Base-by-base conservation (phyloP, 805 yeast genomes). In the Priceomyces castillae region DNA sequence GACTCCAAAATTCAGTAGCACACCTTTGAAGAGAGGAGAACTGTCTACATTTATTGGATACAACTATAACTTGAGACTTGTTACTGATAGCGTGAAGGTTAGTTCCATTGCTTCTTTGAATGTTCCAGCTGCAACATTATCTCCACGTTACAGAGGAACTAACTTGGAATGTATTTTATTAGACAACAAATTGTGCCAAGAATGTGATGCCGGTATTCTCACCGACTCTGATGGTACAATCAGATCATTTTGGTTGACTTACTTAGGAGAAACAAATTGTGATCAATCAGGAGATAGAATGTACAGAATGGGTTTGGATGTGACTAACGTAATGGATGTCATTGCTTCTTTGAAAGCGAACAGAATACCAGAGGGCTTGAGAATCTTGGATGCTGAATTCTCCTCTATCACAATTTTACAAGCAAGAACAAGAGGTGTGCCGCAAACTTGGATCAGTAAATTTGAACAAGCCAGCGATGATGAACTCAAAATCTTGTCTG, bases 361-460 rank as follows among this genome's bases (percentile, higher is more conserved):
- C 36, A 56, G 63, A 16, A 61, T 64, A 1, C 90, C 92, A 4
- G 51, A 54, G 28, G 68, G 74, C 22, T 58, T 82, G 34, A 74
- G 85, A 47, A 81, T 88, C 39, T 73, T 90, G 39, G 96, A 90
- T 57, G 84, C 87, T 30, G 97, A 88, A 54, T 81, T 88, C 52
- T 76, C 77, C 12, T 73, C 90, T 0, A 69, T 85, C 26, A 76
- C 87, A 2, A 70, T 89, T 18, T 75, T 81, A 19, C 84, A 80
- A 56, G 95, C 95, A 2, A 80, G 96, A 62, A 78, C 86, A 36
- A 76, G 87, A 56, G 95, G 95, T n/a, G 95, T 90, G 17, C 79
- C 94, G 0, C 92, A 86, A 52, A 80, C 79, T 34, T 89, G 95
- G 95, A 84, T 90, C 47, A 57, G 71, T 28, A 73, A 71, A 48